Evolutionary conservation across 495 filamentous ascomycete species (phyloP), one percentile per base, ranked within the genome.

Genomic region (Lentithecium fluviatile): DNA sequence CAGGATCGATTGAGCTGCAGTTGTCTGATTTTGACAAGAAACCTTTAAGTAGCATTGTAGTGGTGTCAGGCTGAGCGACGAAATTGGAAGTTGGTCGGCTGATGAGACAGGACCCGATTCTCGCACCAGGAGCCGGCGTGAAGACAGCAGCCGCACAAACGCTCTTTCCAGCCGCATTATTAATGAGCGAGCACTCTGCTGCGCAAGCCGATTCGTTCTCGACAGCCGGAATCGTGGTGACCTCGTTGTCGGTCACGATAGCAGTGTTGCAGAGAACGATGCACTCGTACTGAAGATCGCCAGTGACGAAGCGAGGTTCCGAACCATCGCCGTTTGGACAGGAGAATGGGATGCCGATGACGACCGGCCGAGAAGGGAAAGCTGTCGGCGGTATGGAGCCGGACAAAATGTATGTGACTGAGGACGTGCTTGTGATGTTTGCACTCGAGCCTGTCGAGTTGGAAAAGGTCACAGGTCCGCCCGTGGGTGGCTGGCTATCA

Each of bases 241-340:
- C 20, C 8, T 40, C 52, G 20, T 54, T 57, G 37, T 38, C 57
- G 10, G 50, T 52, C 13, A 53, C 51, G 15, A 56, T 26, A 24
- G 69, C 56, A 17, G 59, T 68, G 38, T 61, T 45, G 54, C 69
- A 73, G 6, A 53, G 23, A 36, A 71, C 46, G 8, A 46, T 12
- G 37, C 65, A 71, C 20, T 71, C 66, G 40, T 64, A 69, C 20
- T 54, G 54, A 47, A 62, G 40, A 17, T 59, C 43, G 23, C 55
- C 60, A 34, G 69, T 29, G 24, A 69, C 51, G 53, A 66, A 58
- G 36, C 50, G 58, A 21, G 62, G 49, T 7, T 26, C 45, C 12
- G 58, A 48, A 29, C 54, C 56, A 50, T 73, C 43, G 32, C 52
- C 50, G 8, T 53, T 52, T 15, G 69, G 70, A 46, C 70, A 73